Base-by-base conservation (phyloP, 768 basidiomycete species). In the Macrolepiota albuminosa region DNA sequence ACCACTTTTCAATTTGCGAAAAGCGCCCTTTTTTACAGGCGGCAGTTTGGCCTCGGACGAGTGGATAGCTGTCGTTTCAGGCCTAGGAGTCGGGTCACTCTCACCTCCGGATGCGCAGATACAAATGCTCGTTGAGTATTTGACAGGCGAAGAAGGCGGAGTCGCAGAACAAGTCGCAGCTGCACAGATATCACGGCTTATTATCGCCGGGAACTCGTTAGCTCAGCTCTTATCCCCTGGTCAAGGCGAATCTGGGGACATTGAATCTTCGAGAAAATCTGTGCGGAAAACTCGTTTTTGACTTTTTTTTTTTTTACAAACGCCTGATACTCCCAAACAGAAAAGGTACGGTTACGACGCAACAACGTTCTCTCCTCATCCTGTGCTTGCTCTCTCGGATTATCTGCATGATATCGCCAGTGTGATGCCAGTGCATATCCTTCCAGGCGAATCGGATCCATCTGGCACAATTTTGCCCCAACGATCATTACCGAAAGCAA, bases 131-230 rank as follows among this genome's bases (percentile, higher is more conserved):
- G 81, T 86, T 2, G 97, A 99, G 72, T 97, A 91, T 73, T 75
- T 99, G 42, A 80, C 84, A 1, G 93, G 93, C 1, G 96, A 98
- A 74, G 78, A 76, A 29, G 93, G 91, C n/a, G 85, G 84, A 1
- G 68, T 73, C 0, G 78, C 83, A 59, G 90, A 93, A 59, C 87
- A 87, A 68, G 67, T 77, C 9, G 76, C 81, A 11, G 84, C 89
- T 6, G 76, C 87, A 3, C 84, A 84, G 62, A 88, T 98, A 67
- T 88, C 93, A 7, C 82, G 94, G 14, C 75, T 99, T 14, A 85
- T 99, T 42, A 80, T 99, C 42, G 92, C 91, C 2, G 97, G 97
- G 6, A 92, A 98, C 72, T 95, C 94, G 2, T 71, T 98, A 7
- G 83, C 83, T 13, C 80, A 87, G 0, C 71, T 82, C 4, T 62